Conservation (phyloP, 345 rosid species). For the Euclidium syriacum region DNA sequence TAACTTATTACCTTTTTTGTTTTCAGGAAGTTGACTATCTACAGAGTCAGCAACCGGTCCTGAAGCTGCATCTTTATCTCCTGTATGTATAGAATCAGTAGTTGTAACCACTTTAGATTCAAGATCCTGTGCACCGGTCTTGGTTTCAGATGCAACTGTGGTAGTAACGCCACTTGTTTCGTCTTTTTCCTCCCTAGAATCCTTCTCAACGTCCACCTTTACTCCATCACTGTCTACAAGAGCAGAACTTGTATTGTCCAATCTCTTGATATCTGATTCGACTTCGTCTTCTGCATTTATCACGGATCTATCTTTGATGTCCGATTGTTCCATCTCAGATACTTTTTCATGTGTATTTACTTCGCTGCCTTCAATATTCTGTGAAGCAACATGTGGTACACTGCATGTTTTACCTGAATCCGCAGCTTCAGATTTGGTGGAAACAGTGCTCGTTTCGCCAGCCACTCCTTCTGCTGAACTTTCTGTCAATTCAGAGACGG, state of each 20-base stretch:
- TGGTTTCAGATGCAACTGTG: constrained; percentile 21
- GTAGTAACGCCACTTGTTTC: constrained; percentile 7
- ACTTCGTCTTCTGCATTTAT: constrained; percentile 10
- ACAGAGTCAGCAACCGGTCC: background rate
- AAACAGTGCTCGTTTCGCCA: background rate
- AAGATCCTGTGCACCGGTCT: constrained; percentile 12
- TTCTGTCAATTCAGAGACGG: constrained; percentile 20
- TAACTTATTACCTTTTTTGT: constrained; percentile 23
- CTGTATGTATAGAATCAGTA: constrained; percentile 16
- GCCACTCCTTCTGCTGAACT: constrained; percentile 15
- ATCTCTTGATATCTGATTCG: background rate
- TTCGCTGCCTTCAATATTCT: constrained; percentile 5
- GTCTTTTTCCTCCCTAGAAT: background rate
- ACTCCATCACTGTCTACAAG: background rate
- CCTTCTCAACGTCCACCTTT: background rate
- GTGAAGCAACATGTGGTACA: constrained; percentile 6
- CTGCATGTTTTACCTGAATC: constrained; percentile 15
- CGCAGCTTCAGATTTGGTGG: constrained; percentile 10
- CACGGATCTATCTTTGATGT: constrained; percentile 10
- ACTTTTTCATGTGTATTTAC: constrained; percentile 18
- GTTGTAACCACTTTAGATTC: constrained; percentile 23
- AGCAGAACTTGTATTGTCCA: background rate
- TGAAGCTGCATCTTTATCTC: background rate
- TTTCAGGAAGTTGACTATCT: constrained; percentile 24
- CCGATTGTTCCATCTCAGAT: background rate